A percentile compares a stretch with the other conserved stretches of the same genome.
These are phyloP conservation scores for Lipomyces kockii DNA, from an alignment of 805 yeast species.

Conservation along the genomic window DNA sequence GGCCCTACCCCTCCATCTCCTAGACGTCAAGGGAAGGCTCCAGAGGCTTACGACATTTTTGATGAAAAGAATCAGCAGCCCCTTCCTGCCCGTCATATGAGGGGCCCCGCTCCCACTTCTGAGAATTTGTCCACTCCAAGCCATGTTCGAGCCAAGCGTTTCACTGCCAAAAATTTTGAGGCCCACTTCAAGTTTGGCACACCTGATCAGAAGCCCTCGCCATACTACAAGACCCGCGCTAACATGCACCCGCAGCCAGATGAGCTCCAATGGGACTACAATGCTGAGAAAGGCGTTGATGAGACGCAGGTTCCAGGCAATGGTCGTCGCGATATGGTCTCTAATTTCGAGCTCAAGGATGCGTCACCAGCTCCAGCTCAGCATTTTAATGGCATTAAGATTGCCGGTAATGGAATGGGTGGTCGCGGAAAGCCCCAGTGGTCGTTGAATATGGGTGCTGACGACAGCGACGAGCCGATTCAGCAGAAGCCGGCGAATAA, in stretches of 20 bases:
- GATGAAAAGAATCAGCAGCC: conserved; percentile 12
- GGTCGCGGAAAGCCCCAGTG: conserved; percentile 23
- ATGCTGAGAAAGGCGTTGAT: conserved; percentile 6
- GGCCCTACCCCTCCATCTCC: conserved; percentile 24
- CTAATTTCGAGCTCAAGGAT: conserved; percentile 16
- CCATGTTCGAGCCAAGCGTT: conserved; percentile 30
- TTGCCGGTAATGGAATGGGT: conserved; percentile 36
- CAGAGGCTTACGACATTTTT: conserved; percentile 18
- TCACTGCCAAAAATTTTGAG: conserved; percentile 22
- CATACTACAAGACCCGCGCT: conserved; percentile 32
- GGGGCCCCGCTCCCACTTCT: conserved; percentile 13
- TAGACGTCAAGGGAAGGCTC: conserved; percentile 24
- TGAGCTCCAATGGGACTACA: conserved; percentile 29
- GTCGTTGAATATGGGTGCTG: conserved; percentile 15
- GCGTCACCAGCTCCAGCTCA: conserved; percentile 22
- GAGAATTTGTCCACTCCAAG: conserved; percentile 19
- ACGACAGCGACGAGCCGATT: conserved; percentile 14
- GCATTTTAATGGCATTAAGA: conserved; percentile 20
- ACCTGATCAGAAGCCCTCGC: conserved; percentile 23
- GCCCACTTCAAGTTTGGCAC: conserved; percentile 35
- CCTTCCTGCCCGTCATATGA: conserved; percentile 4
- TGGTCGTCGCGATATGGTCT: conserved; percentile 24
- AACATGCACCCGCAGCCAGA: conserved; percentile 37
- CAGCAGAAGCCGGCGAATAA: background rate
- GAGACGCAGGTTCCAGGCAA: conserved; percentile 15